These are phyloP conservation scores for Heterobasidion annosum DNA, from an alignment of 1,284 basidiomycete species.

Conservation along the genomic window DNA sequence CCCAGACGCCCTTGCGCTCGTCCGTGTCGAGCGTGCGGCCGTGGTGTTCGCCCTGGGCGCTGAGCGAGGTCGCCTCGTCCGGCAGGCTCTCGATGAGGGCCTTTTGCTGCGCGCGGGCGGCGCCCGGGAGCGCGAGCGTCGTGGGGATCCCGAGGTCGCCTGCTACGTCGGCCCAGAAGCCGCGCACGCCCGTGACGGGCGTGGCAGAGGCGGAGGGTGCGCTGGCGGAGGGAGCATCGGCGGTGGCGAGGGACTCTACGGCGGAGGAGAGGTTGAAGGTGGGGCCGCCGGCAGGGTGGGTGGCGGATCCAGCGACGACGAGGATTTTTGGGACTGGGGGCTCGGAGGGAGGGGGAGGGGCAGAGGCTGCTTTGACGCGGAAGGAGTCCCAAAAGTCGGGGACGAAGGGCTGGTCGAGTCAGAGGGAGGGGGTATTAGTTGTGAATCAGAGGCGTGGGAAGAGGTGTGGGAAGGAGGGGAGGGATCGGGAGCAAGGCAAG, in stretches of 20 bases:
- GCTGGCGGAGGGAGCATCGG: constrained; percentile 7
- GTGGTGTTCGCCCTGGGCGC: constrained; percentile 20
- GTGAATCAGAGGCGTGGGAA: constrained; percentile 3
- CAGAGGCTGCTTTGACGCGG: constrained; percentile 20
- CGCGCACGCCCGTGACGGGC: constrained; percentile 8
- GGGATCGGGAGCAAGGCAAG: not conserved
- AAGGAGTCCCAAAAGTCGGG: constrained; percentile 69
- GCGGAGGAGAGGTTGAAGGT: constrained; percentile 37
- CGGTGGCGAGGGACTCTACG: not conserved
- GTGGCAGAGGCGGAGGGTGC: constrained; percentile 18
- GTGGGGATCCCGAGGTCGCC: constrained; percentile 28
- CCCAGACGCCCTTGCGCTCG: constrained; percentile 44
- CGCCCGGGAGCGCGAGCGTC: constrained; percentile 14
- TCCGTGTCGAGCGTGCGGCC: constrained; percentile 38
- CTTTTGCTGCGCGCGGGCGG: constrained; percentile 1
- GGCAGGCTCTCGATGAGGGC: constrained; percentile 13
- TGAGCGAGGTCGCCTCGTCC: constrained; percentile 17
- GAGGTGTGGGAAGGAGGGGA: not conserved
- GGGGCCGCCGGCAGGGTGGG: constrained; percentile 57
- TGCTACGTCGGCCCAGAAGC: constrained; percentile 25
- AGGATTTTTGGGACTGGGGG: constrained; percentile 54
- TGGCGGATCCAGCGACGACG: constrained; percentile 59
- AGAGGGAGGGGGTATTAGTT: constrained; percentile 2
- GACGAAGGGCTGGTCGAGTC: constrained; percentile 47
- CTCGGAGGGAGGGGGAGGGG: constrained; percentile 6